Base-by-base conservation (phyloP, 73 alveolate genomes). In the Paramecium caudatum region DNA sequence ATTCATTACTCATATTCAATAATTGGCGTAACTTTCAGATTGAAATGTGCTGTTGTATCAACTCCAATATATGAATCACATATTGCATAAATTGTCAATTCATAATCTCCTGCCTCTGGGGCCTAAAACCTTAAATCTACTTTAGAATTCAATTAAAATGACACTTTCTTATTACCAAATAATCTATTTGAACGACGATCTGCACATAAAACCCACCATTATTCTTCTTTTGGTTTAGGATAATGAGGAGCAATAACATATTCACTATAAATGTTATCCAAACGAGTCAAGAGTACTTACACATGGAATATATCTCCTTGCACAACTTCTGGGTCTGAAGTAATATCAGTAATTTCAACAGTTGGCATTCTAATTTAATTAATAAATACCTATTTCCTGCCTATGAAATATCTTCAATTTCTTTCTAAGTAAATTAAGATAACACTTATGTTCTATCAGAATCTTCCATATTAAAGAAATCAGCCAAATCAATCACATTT, bases 151-250 rank as follows among this genome's bases (percentile, higher is more conserved):
- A 63, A 9, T 61, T 86, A 47, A 15, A 86, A 86, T 12, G 74
- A 49, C 27, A 86, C 90, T 80, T 86, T 86, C 68, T 86, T 86
- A 12, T 62, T 86, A 41, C 93, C 69, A 86, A 70, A 78, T 8
- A 86, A 43, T 25, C 82, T 62, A 86, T 86, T 86, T 21, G 82
- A 41, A 5, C 46, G 17, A 3, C 27, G 61, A 86, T 86, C 93
- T 21, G 93, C 93, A 65, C 82, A 47, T 47, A 86, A 62, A 5
- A 86, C 93, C 93, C 93, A 86, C 93, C 93, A 86, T 65, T 62
- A 46, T 23, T 86, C 93, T 63, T 86, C 93, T 25, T 86, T 86
- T 13, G 25, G 36, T 81, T 86, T 86, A 6, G 93, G 93, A 86
- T 86, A 86, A 45, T 61, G 48, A 4, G 93, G 93, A 21, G 93